Evolutionary conservation across 2,329 filamentous ascomycete genomes (phyloP).

Genomic region (Stemphylium vesicarium): DNA sequence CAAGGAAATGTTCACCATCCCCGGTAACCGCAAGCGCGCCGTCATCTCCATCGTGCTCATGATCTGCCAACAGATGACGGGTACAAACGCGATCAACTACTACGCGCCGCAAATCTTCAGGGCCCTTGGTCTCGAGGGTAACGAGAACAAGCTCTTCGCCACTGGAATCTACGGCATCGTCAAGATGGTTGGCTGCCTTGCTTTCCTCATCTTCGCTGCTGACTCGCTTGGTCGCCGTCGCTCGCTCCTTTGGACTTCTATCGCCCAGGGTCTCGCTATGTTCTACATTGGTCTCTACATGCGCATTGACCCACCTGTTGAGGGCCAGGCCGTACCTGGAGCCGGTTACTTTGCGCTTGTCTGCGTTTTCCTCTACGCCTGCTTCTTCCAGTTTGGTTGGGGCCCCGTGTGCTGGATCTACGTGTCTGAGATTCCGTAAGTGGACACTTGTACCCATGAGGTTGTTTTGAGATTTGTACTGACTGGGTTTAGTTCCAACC

Average conservation of each 20-base stretch:
- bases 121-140: constrained; percentile 66
- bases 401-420: constrained; percentile 77
- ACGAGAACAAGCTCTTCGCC: constrained; percentile 68
- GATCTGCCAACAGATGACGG: constrained; percentile 77
- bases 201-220: constrained; percentile 71
- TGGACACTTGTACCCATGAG: constrained; percentile 27
- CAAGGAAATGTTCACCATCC: constrained; percentile 54
- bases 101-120: constrained; percentile 74
- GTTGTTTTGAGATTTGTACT: not conserved
- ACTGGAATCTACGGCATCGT: constrained; percentile 77
- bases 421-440: constrained; percentile 72
- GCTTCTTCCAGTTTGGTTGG: constrained; percentile 67
- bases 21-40: constrained; percentile 65
- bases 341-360: constrained; percentile 74
- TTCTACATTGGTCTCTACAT: constrained; percentile 76
- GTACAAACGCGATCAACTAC: constrained; percentile 61
- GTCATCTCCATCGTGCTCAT: constrained; percentile 68
- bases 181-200: constrained; percentile 68
- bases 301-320: constrained; percentile 64
- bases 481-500: constrained; percentile 13
- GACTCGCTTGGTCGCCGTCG: constrained; percentile 72
- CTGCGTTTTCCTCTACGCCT: constrained; percentile 75
- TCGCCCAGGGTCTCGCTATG: constrained; percentile 68
- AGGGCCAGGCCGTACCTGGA: constrained; percentile 62
- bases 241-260: constrained; percentile 68